Evolutionary conservation across 2,329 filamentous ascomycete species (phyloP), one percentile per base, ranked within the genome.

Genomic region (Capronia coronata): DNA sequence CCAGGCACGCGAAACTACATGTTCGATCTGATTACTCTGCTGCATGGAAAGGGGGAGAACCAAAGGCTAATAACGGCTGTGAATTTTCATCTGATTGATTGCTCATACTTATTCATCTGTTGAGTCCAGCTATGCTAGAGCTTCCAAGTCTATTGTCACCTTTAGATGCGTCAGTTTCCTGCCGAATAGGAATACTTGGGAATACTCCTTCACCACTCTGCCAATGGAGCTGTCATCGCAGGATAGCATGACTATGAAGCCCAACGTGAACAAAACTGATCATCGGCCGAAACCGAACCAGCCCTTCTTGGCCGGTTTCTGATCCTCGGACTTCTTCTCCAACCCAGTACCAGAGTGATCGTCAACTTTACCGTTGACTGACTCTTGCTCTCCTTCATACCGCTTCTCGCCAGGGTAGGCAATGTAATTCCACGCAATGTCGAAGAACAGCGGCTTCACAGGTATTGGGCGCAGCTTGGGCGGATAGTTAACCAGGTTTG

Each of bases 381-480:
- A 11, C 11, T 58, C 56, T 19, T 59, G 55, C 6, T 57, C 59
- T 30, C 39, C 38, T 9, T 13, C 38, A 11, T 49, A 25, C 5
- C 27, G 8, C 23, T 51, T 60, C 53, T 80, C 80, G 27, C 82
- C 82, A 0, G 90, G 89, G 64, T 98, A 98, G 42, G 88, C 82
- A 55, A 98, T 90, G 65, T 96, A 97, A 66, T 97, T 97, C 86
- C 88, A 98, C 8, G 93, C 93, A 6, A 95, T 84, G 64, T 98
- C 93, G 51, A 97, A 80, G 75, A 97, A 97, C 27, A 97, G 76
- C 22, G 93, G 93, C 73, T 98, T 98, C 45, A 95, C 84, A 0
- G 93, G 89, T 32, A 97, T 81, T 1, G 85, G 77, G 54, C 87
- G 81, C 58, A 96, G 72, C 64, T 82, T 86, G 1, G 91, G 90